Evolutionary conservation across 306 rosid species (phyloP).

Genomic region (Lathyrus tuberosus): DNA sequence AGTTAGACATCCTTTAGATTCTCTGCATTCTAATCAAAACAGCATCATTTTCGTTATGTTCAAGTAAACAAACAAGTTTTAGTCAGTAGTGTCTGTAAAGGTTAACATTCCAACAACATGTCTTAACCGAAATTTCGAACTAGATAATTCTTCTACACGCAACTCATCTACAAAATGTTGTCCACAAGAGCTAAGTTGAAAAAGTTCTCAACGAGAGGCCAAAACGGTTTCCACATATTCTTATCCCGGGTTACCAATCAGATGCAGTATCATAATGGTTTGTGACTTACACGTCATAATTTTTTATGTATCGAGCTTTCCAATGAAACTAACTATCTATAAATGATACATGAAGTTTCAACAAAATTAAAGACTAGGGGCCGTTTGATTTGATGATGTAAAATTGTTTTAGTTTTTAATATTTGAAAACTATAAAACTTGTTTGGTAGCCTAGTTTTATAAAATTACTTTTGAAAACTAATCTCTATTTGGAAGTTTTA

Average conservation of each 20-base stretch:
- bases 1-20: conserved; percentile 10
- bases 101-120: not conserved
- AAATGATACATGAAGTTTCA: conserved; percentile 2
- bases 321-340: conserved; percentile 7
- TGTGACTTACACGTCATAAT: conserved; percentile 7
- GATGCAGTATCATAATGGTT: conserved; percentile 15
- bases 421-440: too few relatives aligned
- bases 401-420: too few relatives aligned
- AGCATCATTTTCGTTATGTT: conserved; percentile 27
- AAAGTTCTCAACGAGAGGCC: not conserved
- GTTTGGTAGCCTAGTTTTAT: too few relatives aligned
- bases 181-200: not conserved
- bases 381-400: too few relatives aligned
- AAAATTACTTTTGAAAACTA: too few relatives aligned
- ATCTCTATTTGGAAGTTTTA: too few relatives aligned
- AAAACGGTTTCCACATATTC: conserved; percentile 9
- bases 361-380: conserved; percentile 20
- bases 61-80: conserved; percentile 9
- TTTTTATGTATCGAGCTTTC: not conserved
- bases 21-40: conserved; percentile 20
- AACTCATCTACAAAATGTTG: not conserved
- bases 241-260: conserved; percentile 7
- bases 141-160: conserved; percentile 12
- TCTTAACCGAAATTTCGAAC: conserved; percentile 23
- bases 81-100: not conserved